phyloP scores from a whole-genome alignment of 768 basidiomycete species.

The Imleria badia region DNA sequence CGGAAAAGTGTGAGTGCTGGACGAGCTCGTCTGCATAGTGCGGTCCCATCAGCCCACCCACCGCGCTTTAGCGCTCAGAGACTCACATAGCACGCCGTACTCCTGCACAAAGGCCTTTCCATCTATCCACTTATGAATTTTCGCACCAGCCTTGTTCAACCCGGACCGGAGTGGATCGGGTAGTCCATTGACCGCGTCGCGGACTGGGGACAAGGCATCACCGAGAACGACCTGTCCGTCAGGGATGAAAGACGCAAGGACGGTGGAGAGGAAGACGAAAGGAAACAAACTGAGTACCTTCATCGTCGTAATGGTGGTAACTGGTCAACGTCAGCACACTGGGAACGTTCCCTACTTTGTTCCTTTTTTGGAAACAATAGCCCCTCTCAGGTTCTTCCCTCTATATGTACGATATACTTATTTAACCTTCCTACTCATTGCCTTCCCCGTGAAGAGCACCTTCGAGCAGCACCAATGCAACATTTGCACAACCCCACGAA shows the following conservation, averaged over 20 bases:
- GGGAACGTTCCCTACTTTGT: background rate
- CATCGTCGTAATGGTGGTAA: slow-evolving; percentile 34
- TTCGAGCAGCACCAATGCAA: slow-evolving; percentile 48
- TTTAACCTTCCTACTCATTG: background rate
- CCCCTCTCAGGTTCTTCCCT: background rate
- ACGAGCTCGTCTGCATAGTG: slow-evolving; percentile 56
- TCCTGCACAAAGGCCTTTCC: slow-evolving; percentile 69
- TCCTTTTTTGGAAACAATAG: background rate
- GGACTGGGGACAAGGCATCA: slow-evolving; percentile 22
- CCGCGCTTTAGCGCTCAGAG: background rate
- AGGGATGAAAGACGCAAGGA: slow-evolving; percentile 38
- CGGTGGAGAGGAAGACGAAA: slow-evolving; percentile 36
- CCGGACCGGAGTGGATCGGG: slow-evolving; percentile 44
- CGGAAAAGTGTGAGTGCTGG: slow-evolving; percentile 49
- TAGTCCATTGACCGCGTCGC: slow-evolving; percentile 34
- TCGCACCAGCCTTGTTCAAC: slow-evolving; percentile 42
- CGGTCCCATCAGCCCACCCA: slow-evolving; percentile 1
- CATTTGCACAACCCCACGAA: slow-evolving; percentile 62
- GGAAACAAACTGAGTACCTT: slow-evolving; percentile 36
- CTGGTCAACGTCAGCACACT: background rate
- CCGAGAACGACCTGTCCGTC: slow-evolving; percentile 47
- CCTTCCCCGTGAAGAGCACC: slow-evolving; percentile 29
- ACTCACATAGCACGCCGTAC: slow-evolving; percentile 70
- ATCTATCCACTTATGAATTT: slow-evolving; percentile 60
- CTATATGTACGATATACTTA: background rate